phyloP scores from a whole-genome alignment of 192 early-diverging fungal genomes.

The Coemansia sp. region DNA sequence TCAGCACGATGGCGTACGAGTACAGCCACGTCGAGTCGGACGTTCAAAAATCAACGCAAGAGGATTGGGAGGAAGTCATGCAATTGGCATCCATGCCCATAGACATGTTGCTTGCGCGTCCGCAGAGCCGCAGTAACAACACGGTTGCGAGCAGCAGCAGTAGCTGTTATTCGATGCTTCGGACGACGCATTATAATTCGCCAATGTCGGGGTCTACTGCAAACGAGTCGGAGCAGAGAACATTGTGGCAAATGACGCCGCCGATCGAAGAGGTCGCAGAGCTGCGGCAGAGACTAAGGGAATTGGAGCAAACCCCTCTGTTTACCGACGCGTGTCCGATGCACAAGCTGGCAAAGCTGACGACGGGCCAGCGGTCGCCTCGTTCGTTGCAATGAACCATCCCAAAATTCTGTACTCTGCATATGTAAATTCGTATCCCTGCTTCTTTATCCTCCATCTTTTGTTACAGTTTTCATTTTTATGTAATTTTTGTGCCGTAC shows the following conservation, averaged over 20 bases:
- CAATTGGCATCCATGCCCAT: constrained; percentile 37
- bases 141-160: constrained; percentile 3
- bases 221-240: constrained; percentile 15
- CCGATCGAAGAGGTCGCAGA: constrained; percentile 44
- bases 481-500: too few species aligned
- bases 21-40: constrained; percentile 36
- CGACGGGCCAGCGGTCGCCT: constrained; percentile 16
- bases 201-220: constrained; percentile 31
- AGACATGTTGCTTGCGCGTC: constrained; percentile 3
- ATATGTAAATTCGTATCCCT: neutral
- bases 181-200: constrained; percentile 20
- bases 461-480: too few species aligned
- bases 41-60: constrained; percentile 23
- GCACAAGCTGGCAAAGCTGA: constrained; percentile 7
- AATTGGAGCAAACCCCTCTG: constrained; percentile 45
- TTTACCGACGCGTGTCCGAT: constrained; percentile 23
- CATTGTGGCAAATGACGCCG: constrained; percentile 43
- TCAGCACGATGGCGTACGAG: constrained; percentile 23
- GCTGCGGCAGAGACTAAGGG: constrained; percentile 33
- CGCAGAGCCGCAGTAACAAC: neutral
- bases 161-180: constrained; percentile 20
- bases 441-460: too few species aligned
- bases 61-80: constrained; percentile 54
- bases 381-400: constrained; percentile 19
- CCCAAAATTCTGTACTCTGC: neutral